Evolutionary conservation across 1,139 yeast species (phyloP), one percentile per base, ranked within the genome.

Genomic region (Taphrina confusa): DNA sequence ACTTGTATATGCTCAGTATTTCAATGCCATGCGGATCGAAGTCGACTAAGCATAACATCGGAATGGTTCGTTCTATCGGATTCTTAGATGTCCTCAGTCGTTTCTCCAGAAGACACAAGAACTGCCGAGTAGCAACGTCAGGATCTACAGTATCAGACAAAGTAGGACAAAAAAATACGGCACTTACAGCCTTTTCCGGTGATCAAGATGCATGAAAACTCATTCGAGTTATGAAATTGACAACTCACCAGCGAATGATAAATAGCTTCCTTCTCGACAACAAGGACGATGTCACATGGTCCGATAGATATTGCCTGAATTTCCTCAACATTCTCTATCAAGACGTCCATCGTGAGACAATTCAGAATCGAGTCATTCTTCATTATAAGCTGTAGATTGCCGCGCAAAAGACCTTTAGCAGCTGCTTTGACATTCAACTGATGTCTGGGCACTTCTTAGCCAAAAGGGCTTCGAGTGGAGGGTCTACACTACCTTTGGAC

Each of bases 11-110:
- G 34, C 76, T 73, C 65, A 80, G 75, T 18, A 87, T 87, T 65
- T 78, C 77, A 6, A 85, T 68, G 0, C 95, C 95, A 70, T 83
- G 82, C 0, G 88, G 82, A 68, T 87, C 95, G 4, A 87, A 80
- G 70, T 80, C 80, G 57, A 82, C 76, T 28, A 77, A 63, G 2
- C 77, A 81, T 71, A 71, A 78, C 63, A 79, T 77, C 65, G 75
- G 87, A 63, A 69, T 78, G 70, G 63, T 80, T 70, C 63, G 84
- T n/a, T 65, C 31, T 18, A 28, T 14, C 12, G 47, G 25, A 22
- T 55, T 37, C 3, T 28, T 25, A 8, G 62, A 61, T 25, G 33
- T 12, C 39, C 36, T 28, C 16, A 47, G 34, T 20, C 27, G 25
- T 23, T 30, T 30, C 23, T 56, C 42, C 23, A 63, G 75, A 62